phyloP scores from a whole-genome alignment of 2,329 filamentous ascomycete genomes.

The Nemania serpens region DNA sequence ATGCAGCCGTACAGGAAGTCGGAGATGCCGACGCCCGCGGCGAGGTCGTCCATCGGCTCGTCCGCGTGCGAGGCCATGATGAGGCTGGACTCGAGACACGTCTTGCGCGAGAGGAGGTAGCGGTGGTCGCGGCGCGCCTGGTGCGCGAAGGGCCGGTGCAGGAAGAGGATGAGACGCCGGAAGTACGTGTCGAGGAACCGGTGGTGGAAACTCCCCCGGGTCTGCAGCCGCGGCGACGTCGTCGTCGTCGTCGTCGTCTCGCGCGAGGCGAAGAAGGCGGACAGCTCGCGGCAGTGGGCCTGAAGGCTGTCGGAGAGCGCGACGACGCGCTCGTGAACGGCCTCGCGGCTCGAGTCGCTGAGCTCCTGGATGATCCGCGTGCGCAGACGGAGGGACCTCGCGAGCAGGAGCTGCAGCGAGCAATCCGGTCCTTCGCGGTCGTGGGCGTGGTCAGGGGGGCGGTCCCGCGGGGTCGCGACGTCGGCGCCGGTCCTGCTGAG shows the following conservation, averaged over 20 bases:
- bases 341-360: conserved; percentile 23
- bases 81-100: conserved; percentile 33
- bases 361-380: conserved; percentile 31
- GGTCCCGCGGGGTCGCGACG: neutral
- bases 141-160: conserved; percentile 35
- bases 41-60: conserved; percentile 22
- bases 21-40: too few species aligned
- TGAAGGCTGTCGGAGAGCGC: conserved; percentile 26
- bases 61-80: conserved; percentile 33
- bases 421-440: conserved; percentile 27
- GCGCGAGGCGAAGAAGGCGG: conserved; percentile 26
- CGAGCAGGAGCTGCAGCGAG: conserved; percentile 32
- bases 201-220: conserved; percentile 27
- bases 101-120: conserved; percentile 35
- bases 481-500: neutral
- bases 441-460: too few species aligned
- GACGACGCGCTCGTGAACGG: conserved; percentile 26
- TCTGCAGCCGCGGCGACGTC: neutral
- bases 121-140: conserved; percentile 29
- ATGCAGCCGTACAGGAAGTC: conserved; percentile 27
- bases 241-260: neutral
- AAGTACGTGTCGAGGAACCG: conserved; percentile 37
- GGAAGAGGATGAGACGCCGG: conserved; percentile 32
- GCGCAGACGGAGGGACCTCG: conserved; percentile 32
- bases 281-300: conserved; percentile 32